phyloP scores from a whole-genome alignment of 805 yeast genomes.

The Brettanomyces custersianus region DNA sequence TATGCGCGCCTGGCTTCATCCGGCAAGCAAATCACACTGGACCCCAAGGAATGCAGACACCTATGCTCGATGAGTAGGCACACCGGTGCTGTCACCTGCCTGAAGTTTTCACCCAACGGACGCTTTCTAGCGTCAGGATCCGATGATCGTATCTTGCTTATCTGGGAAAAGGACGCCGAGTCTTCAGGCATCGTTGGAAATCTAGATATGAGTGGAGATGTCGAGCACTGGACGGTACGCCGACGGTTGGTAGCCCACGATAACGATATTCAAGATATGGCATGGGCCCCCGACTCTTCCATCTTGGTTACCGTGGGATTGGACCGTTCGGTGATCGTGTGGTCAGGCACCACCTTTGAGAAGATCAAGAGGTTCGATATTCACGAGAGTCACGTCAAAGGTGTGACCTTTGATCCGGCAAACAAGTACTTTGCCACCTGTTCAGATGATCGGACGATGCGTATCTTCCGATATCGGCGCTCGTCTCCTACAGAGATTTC shows the following conservation, averaged over 20 bases:
- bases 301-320: slow-evolving; percentile 89
- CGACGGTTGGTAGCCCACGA: slow-evolving; percentile 94
- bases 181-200: slow-evolving; percentile 8
- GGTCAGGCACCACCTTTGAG: slow-evolving; percentile 92
- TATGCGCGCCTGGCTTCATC: slow-evolving; percentile 20
- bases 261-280: slow-evolving; percentile 93
- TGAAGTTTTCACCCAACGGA: slow-evolving; percentile 88
- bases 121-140: slow-evolving; percentile 89
- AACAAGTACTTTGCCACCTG: slow-evolving; percentile 96
- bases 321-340: slow-evolving; percentile 84
- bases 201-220: slow-evolving; percentile 41
- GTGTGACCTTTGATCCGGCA: slow-evolving; percentile 96
- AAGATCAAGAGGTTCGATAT: slow-evolving; percentile 81
- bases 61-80: slow-evolving; percentile 89
- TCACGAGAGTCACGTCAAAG: slow-evolving; percentile 93
- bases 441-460: slow-evolving; percentile 87
- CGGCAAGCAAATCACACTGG: slow-evolving; percentile 12
- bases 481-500: slow-evolving; percentile 55
- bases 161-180: slow-evolving; percentile 88
- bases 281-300: slow-evolving; percentile 95
- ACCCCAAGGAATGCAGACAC: slow-evolving; percentile 39
- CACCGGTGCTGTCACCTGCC: slow-evolving; percentile 93
- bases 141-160: slow-evolving; percentile 82
- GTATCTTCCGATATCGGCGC: slow-evolving; percentile 79
- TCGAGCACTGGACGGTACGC: slow-evolving; percentile 92